These are phyloP conservation scores for Fraxinus xanthoxyloides DNA, from an alignment of 305 asterid genomes.

Conservation along the genomic window DNA sequence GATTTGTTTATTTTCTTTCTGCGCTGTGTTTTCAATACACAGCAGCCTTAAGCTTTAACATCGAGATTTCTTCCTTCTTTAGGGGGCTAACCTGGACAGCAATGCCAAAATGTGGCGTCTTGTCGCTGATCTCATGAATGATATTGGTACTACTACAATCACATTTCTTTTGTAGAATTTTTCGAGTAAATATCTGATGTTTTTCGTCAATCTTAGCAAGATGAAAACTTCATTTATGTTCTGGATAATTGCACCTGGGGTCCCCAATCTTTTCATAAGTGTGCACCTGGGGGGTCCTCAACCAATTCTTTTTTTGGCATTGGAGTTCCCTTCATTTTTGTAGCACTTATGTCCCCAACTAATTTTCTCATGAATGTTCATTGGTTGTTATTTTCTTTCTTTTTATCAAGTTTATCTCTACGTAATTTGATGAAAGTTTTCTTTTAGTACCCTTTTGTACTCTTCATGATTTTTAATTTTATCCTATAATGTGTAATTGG, in stretches of 20 bases:
- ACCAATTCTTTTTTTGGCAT: neutral
- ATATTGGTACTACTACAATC: slow-evolving; percentile 57
- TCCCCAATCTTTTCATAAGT: neutral
- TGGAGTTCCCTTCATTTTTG: neutral
- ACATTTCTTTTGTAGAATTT: neutral
- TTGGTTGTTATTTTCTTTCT: neutral
- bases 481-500: slow-evolving; percentile 21
- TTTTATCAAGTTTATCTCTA: neutral
- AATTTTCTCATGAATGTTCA: neutral
- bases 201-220: neutral
- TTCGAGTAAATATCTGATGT: neutral
- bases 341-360: neutral
- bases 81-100: slow-evolving; percentile 95
- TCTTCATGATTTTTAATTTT: slow-evolving; percentile 5
- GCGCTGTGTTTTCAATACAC: neutral
- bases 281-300: neutral
- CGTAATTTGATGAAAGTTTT: neutral
- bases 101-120: slow-evolving; percentile 99
- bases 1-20: neutral
- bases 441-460: neutral
- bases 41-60: slow-evolving; percentile 9
- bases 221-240: neutral
- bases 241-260: neutral
- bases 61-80: slow-evolving; percentile 14
- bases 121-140: slow-evolving; percentile 98